Evolutionary conservation across 192 early-diverging fungal species (phyloP).

Genomic region (Linnemannia exigua): DNA sequence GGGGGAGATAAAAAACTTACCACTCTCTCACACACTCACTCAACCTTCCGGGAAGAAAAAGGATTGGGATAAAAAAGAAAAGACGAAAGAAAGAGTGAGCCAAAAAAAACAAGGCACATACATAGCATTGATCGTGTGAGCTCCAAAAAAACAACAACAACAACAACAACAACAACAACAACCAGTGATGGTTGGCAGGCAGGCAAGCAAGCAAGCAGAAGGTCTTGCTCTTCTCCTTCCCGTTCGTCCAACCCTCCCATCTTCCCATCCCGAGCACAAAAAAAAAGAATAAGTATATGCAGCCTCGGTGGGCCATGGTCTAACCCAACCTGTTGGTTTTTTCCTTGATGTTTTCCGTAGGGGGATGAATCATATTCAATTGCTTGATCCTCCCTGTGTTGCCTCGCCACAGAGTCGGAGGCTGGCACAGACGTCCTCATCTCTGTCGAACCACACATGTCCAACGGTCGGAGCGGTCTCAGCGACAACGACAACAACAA

Average conservation of each 20-base stretch:
- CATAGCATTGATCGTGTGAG: slow-evolving; percentile 12
- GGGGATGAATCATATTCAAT: slow-evolving; percentile 27
- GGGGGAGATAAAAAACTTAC: not conserved
- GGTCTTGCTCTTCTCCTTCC: slow-evolving; percentile 3
- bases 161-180: not conserved
- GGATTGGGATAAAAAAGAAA: not conserved
- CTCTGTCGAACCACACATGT: slow-evolving; percentile 3
- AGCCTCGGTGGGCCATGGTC: not conserved
- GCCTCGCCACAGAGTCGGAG: not conserved
- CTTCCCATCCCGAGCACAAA: not conserved
- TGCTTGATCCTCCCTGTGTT: slow-evolving; percentile 18
- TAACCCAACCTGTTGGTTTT: not conserved
- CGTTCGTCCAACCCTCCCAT: not conserved
- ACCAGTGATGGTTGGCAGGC: not conserved
- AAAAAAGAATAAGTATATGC: not conserved
- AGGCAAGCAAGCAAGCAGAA: not conserved
- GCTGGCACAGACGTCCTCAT: slow-evolving; percentile 1
- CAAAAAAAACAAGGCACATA: not conserved
- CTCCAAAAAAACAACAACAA: slow-evolving; percentile 6
- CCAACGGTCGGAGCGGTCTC: slow-evolving; percentile 11
- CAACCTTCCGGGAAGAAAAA: not conserved
- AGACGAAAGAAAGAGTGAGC: not conserved
- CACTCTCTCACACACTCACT: not conserved
- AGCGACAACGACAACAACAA: slow-evolving; percentile 5
- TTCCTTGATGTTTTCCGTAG: not conserved